Base-by-base conservation (phyloP, 2,329 filamentous ascomycete genomes). In the Fusarium verticillioides region DNA sequence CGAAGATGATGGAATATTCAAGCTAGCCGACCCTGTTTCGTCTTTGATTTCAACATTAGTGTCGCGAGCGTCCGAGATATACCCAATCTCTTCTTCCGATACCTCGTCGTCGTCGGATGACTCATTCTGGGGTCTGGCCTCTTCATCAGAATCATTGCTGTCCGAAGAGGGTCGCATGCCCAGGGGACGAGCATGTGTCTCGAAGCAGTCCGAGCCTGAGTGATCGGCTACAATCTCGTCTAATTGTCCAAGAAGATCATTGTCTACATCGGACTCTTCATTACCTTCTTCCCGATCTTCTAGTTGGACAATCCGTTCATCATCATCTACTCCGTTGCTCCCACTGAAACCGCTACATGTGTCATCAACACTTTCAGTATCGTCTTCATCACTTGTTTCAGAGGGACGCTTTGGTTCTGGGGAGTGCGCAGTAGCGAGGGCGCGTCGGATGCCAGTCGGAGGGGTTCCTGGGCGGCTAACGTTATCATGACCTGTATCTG, bases 21-120 rank as follows among this genome's bases (percentile, higher is more conserved):
- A n/a, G 9, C 9, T 9, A 18, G 50, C 8, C 15, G 26, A 12
- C 19, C 7, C 5, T 54, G 39, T 10, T 18, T 62, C 26, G 9
- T 54, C 30, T 12, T 34, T 28, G 19, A 10, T 43, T 36, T 43
- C 54, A 23, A 21, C 12, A 18, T 50, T 36, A 8, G 37, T 46
- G 32, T 32, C 49, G 7, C 19, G 26, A 32, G 47, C 6, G 39
- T 56, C 49, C 2, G 66, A 52, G 19, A 36, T 15, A 36, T 70
- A 53, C 7, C 40, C 53, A 28, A 7, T 57, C 42, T 62, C 56
- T 39, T 64, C 44, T 21, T 73, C 61, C 4, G 62, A 60, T 5
- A 47, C 37, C n/a, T 71, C 53, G 1, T 39, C 26, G 2, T 47
- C 49, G 4, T 57, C 62, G 21, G 18, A n/a, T 8, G 37, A 30